phyloP scores from a whole-genome alignment of 1,139 yeast species.

The Suhomyces wounanorum region DNA sequence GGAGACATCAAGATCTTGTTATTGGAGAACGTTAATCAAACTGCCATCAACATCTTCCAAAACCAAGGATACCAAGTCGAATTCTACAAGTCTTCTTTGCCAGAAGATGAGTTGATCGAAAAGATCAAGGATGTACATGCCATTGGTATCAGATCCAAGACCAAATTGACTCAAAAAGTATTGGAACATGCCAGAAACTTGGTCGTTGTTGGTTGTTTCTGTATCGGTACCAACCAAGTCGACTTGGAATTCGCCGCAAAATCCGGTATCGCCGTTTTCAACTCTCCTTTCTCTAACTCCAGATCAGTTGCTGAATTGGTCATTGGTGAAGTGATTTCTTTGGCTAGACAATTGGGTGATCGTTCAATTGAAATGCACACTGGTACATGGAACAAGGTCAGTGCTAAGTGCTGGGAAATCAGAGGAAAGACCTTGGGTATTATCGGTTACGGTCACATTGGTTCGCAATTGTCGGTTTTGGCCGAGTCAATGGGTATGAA shows the following conservation, averaged over 20 bases:
- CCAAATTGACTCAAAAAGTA: constrained; percentile 78
- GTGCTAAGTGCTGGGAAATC: constrained; percentile 97
- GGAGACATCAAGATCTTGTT: constrained; percentile 90
- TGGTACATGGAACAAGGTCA: constrained; percentile 97
- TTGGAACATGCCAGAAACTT: constrained; percentile 85
- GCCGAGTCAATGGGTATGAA: constrained; percentile 99
- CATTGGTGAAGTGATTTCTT: constrained; percentile 88
- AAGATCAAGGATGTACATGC: constrained; percentile 94
- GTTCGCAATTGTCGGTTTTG: constrained; percentile 91
- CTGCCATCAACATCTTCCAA: constrained; percentile 83
- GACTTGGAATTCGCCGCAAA: constrained; percentile 90
- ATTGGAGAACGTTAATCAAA: constrained; percentile 88
- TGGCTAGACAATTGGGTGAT: constrained; percentile 97
- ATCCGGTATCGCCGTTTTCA: constrained; percentile 93
- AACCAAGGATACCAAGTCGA: constrained; percentile 97
- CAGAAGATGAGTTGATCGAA: constrained; percentile 92
- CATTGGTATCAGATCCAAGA: constrained; percentile 96
- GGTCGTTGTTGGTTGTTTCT: constrained; percentile 94
- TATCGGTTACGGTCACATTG: constrained; percentile 98
- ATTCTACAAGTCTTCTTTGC: constrained; percentile 83
- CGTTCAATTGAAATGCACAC: constrained; percentile 95
- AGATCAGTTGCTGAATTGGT: constrained; percentile 98
- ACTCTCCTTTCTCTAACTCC: constrained; percentile 98
- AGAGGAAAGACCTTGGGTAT: constrained; percentile 98
- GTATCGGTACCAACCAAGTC: constrained; percentile 99